A percentile compares a stretch with the other conserved stretches of the same genome.
Conservation (phyloP, 2,329 filamentous ascomycete species). For the Cladophialophora bantiana region DNA sequence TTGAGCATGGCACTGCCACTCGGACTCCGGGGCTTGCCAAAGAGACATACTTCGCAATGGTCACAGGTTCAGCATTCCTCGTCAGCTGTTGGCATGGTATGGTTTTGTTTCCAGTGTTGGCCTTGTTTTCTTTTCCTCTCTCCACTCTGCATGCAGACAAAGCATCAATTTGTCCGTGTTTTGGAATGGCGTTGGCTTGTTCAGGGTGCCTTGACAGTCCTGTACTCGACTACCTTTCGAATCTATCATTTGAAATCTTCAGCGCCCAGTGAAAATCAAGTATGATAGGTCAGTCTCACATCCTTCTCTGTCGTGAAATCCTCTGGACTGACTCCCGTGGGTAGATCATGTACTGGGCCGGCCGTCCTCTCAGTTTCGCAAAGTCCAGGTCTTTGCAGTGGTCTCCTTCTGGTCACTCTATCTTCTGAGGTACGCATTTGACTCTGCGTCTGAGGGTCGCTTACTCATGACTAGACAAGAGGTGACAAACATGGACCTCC, state of each 20-base stretch:
- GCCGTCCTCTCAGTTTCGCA: constrained; percentile 88
- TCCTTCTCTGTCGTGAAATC: not conserved
- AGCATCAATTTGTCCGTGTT: constrained; percentile 24
- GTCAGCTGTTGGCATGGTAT: constrained; percentile 14
- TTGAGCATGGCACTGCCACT: constrained; percentile 6
- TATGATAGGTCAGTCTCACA: constrained; percentile 33
- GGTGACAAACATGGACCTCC: constrained; percentile 91
- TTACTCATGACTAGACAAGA: constrained; percentile 54
- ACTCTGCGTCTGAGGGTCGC: constrained; percentile 11
- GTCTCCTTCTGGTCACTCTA: constrained; percentile 91
- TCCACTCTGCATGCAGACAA: constrained; percentile 2
- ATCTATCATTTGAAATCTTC: constrained; percentile 17
- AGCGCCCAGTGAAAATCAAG: constrained; percentile 4
- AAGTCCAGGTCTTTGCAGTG: constrained; percentile 90
- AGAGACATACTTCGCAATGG: constrained; percentile 10
- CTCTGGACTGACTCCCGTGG: constrained; percentile 20
- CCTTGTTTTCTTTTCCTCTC: not conserved
- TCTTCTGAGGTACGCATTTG: constrained; percentile 69
- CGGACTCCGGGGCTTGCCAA: constrained; percentile 8
- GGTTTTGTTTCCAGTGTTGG: not conserved
- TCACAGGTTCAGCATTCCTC: not conserved
- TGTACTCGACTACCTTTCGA: constrained; percentile 5
- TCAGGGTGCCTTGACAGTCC: constrained; percentile 23
- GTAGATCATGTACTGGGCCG: constrained; percentile 88
- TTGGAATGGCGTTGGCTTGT: constrained; percentile 29